Percentiles rank a stretch among this genome's conserved stretches.
Conservation (phyloP, 805 yeast species). For the Metschnikowia drakensbergensis region DNA sequence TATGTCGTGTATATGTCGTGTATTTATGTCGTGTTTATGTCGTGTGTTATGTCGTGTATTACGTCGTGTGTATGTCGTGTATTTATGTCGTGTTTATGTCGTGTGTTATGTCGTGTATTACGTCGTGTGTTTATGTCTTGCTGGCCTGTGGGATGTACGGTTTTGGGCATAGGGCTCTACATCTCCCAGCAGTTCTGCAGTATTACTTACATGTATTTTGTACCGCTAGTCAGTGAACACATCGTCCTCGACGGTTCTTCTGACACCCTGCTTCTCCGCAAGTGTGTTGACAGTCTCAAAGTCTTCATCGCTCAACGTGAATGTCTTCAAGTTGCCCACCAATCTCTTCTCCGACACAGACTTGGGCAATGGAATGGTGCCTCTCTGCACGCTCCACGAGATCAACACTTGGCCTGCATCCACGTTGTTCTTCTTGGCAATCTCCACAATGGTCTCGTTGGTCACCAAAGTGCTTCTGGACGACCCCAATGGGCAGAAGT, state of each 20-base stretch:
- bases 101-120: too few relatives aligned
- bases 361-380: conserved; percentile 20
- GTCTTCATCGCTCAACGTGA: conserved; percentile 34
- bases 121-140: too few relatives aligned
- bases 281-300: conserved; percentile 32
- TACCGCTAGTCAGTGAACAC: conserved; percentile 14
- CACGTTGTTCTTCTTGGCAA: conserved; percentile 17
- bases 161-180: too few relatives aligned
- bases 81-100: too few relatives aligned
- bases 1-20: too few relatives aligned
- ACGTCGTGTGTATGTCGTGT: too few relatives aligned
- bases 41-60: too few relatives aligned
- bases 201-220: too few relatives aligned
- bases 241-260: conserved; percentile 27
- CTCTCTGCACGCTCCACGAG: conserved; percentile 20
- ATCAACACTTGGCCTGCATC: conserved; percentile 18
- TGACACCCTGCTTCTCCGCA: conserved; percentile 29
- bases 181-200: too few relatives aligned
- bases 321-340: conserved; percentile 35
- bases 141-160: too few relatives aligned
- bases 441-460: conserved; percentile 12
- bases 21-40: too few relatives aligned
- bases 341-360: conserved; percentile 29
- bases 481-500: conserved; percentile 20
- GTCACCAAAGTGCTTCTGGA: conserved; percentile 13